phyloP scores from a whole-genome alignment of 2,329 filamentous ascomycete species.

The Microsporum canis region DNA sequence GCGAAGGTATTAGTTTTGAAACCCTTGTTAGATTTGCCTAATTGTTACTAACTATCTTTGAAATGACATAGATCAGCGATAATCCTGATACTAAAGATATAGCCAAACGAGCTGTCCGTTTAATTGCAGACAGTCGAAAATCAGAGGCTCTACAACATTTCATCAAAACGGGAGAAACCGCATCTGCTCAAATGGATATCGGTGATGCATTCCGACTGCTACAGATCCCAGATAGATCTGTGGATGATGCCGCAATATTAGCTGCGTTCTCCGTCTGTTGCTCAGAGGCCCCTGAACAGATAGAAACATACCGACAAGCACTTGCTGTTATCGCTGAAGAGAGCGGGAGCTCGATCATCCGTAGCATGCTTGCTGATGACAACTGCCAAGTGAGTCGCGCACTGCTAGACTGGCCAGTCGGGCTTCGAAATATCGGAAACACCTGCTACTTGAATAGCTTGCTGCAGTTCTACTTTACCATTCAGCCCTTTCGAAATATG shows the following conservation, averaged over 20 bases:
- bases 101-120: slow-evolving; percentile 44
- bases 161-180: slow-evolving; percentile 41
- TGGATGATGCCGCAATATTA: slow-evolving; percentile 41
- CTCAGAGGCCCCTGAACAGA: slow-evolving; percentile 36
- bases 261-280: slow-evolving; percentile 39
- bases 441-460: slow-evolving; percentile 97
- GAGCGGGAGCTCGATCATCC: slow-evolving; percentile 30
- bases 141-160: slow-evolving; percentile 45
- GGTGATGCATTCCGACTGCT: slow-evolving; percentile 43
- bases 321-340: slow-evolving; percentile 38
- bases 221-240: slow-evolving; percentile 42
- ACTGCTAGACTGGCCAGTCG: slow-evolving; percentile 58
- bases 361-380: slow-evolving; percentile 25
- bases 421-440: slow-evolving; percentile 86
- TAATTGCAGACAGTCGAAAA: slow-evolving; percentile 49
- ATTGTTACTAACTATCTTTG: not conserved
- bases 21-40: not conserved
- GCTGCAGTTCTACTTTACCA: slow-evolving; percentile 86
- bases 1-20: slow-evolving; percentile 38
- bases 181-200: slow-evolving; percentile 43
- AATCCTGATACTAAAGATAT: slow-evolving; percentile 39
- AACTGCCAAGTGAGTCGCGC: slow-evolving; percentile 23
- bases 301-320: slow-evolving; percentile 37
- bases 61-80: slow-evolving; percentile 37
- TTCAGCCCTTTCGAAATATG: slow-evolving; percentile 68